phyloP scores from a whole-genome alignment of 495 filamentous ascomycete species.

The Hypomontagnella submonticulosa region DNA sequence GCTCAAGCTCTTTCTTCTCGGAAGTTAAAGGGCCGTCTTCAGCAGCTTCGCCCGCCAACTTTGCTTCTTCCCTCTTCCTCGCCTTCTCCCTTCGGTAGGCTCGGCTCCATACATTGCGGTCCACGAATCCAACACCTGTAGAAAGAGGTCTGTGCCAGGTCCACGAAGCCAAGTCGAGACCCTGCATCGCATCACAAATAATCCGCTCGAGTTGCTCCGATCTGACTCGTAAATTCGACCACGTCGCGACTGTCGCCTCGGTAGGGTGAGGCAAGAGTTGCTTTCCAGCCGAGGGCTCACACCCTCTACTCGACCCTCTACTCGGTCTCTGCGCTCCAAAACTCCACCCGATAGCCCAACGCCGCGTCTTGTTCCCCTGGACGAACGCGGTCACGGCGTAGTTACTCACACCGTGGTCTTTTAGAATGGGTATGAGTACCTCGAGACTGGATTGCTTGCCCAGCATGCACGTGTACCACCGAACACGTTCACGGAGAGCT shows the following conservation, averaged over 20 bases:
- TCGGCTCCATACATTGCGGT: conserved; percentile 63
- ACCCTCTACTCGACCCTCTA: conserved; percentile 67
- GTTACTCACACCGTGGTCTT: conserved; percentile 71
- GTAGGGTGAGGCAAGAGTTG: conserved; percentile 63
- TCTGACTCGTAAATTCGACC: conserved; percentile 55
- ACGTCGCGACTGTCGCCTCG: conserved; percentile 38
- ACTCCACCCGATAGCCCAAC: conserved; percentile 93
- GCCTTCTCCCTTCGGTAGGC: conserved; percentile 56
- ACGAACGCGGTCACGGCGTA: conserved; percentile 85
- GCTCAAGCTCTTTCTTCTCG: conserved; percentile 1
- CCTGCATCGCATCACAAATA: conserved; percentile 55
- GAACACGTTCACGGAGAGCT: conserved; percentile 65
- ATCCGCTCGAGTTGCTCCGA: conserved; percentile 63
- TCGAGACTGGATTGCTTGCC: conserved; percentile 82
- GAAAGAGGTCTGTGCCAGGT: conserved; percentile 49
- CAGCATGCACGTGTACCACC: conserved; percentile 94
- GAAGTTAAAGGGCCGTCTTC: neutral
- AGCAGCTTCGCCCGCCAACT: conserved; percentile 32
- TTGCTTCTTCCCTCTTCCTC: conserved; percentile 56
- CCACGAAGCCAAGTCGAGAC: conserved; percentile 72
- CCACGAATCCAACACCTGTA: conserved; percentile 51
- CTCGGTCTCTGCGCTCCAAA: conserved; percentile 75
- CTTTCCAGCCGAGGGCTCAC: conserved; percentile 64
- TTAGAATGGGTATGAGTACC: conserved; percentile 69
- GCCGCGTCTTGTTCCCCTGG: conserved; percentile 80